Base-by-base conservation (phyloP, 2,329 filamentous ascomycete species). In the Trichoderma oligosporum region DNA sequence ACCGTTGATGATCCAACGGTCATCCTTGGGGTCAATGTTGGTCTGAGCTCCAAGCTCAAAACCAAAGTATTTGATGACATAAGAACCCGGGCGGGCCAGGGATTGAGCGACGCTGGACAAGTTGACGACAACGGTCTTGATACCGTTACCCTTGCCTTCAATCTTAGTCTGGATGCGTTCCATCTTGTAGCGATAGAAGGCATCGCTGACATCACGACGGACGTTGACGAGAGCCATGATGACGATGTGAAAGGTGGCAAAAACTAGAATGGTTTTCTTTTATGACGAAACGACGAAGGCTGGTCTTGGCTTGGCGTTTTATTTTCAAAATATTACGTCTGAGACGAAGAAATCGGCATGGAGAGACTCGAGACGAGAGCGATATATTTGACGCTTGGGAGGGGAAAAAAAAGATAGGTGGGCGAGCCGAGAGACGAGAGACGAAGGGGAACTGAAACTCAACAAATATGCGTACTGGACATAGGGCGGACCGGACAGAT, bases 111-210 rank as follows among this genome's bases (percentile, higher is more conserved):
- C 91, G 72, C 89, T 95, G 82, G 86, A 90, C 72, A 99, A 79
- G 77, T 99, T 99, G 83, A 96, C 91, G 67, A 99, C 87, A 70
- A 99, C 94, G 68, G 67, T 99, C 82, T 99, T 99, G 85, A 99
- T 99, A 72, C 94, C 94, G 80, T 99, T 99, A 66, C 94, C 94
- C 79, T 99, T 99, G 78, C 94, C 94, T 80, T 99, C 94, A 69
- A 99, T 95, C 83, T 99, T 99, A 75, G 94, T 96, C 82, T 96
- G 91, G 73, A 99, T 81, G 68, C 86, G 88, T 81, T 97, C 94
- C 94, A 99, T 99, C 86, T 99, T 99, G 87, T 99, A 99, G 76
- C 94, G 94, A 81, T 99, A 99, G 86, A 97, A 99, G 78, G 88
- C 88, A 80, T 99, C 94, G 82, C 87, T 88, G 80, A 96, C 88